Evolutionary conservation across 2,329 filamentous ascomycete genomes (phyloP), one percentile per base, ranked within the genome.

Genomic region (Verticillium tricorpus): DNA sequence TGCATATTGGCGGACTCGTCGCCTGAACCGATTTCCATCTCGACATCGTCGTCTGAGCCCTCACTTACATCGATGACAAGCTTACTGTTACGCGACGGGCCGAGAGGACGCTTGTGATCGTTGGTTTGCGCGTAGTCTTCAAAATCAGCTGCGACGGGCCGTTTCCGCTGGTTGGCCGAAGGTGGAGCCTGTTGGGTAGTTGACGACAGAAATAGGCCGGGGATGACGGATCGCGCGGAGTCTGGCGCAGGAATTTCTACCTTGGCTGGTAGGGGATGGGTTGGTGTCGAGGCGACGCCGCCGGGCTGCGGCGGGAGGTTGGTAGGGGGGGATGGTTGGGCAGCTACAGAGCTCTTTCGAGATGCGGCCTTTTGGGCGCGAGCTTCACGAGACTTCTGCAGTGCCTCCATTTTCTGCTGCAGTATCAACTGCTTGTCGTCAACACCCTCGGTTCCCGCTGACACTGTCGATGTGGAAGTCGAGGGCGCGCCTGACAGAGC

Each of bases 61-160:
- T 96, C 93, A 70, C 92, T 96, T 45, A 96, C 89, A 66, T 96
- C 86, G 67, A 97, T 96, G 45, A 97, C 85, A 59, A 96, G 83
- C 58, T 87, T 81, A 28, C 88, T 81, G 59, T 83, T 78, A 28
- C 81, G 79, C 56, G 79, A 80, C 55, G 88, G 85, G 14, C 84
- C 85, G 68, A 89, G 88, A 4, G 86, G 83, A 57, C 88, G 85
- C 67, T 90, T 91, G 17, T 76, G 70, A 1, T 74, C 69, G 2
- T 71, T 68, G 0, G 71, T 69, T 15, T 76, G 70, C 0, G 79
- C 75, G 22, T 80, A 78, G n/a, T 85, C 83, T 63, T 90, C 86
- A 65, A 90, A 88, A 69, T 93, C 89, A 5, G 89, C 84, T 14
- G 91, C 89, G 50, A 90, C 84, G 2, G 77, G 78, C 5, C 78